Evolutionary conservation across 2,329 filamentous ascomycete genomes (phyloP).

Genomic region (Chlorencoelia australis): DNA sequence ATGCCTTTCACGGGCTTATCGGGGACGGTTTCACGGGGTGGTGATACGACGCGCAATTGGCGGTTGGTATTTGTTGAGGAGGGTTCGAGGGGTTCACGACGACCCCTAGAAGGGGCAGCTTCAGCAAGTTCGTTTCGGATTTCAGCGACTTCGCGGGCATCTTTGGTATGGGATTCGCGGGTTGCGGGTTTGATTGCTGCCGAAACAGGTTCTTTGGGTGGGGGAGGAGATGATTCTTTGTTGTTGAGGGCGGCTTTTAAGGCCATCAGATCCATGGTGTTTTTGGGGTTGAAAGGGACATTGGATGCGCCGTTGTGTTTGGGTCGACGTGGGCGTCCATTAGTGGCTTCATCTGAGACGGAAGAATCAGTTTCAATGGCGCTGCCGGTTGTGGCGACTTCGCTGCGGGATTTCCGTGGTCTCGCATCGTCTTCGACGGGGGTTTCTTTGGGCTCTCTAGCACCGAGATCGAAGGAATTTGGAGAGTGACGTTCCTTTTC

Average conservation of each 20-base stretch:
- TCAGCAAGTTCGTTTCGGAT: constrained; percentile 18
- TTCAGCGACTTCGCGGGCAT: constrained; percentile 17
- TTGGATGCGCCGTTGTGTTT: constrained; percentile 15
- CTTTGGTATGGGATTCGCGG: constrained; percentile 14
- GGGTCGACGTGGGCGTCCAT: constrained; percentile 10
- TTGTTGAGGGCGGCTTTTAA: constrained; percentile 24
- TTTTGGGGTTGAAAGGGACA: constrained; percentile 26
- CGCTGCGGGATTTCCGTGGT: constrained; percentile 13
- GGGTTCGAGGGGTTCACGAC: constrained; percentile 15
- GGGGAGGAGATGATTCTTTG: constrained; percentile 15
- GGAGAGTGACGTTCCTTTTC: constrained; percentile 11
- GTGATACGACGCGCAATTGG: constrained; percentile 55
- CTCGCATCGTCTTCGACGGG: constrained; percentile 26
- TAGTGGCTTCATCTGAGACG: constrained; percentile 16
- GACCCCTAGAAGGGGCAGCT: constrained; percentile 14
- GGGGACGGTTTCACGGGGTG: constrained; percentile 52
- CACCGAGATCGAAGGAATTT: constrained; percentile 21
- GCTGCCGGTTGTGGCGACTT: constrained; percentile 7
- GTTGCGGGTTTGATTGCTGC: constrained; percentile 8
- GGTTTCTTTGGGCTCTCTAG: constrained; percentile 38
- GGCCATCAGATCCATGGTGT: constrained; percentile 26
- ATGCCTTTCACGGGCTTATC: constrained; percentile 72
- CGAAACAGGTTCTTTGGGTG: constrained; percentile 10
- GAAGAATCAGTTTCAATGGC: constrained; percentile 18
- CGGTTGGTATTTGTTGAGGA: constrained; percentile 12